A percentile compares a stretch with the other conserved stretches of the same genome.
Evolutionary conservation across 768 basidiomycete species (phyloP).

Genomic region (Nidula microcarpa): DNA sequence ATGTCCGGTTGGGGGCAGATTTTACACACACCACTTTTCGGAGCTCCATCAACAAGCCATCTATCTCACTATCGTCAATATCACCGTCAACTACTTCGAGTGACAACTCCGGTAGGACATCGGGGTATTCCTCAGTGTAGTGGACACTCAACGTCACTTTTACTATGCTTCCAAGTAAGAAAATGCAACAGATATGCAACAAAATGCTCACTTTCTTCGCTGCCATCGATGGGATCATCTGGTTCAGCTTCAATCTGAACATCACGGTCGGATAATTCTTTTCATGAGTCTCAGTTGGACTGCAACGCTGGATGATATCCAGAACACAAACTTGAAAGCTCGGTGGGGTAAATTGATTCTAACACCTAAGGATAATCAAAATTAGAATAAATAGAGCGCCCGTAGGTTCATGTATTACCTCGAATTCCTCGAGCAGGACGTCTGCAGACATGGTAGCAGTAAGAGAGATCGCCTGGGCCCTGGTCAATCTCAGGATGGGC

Average conservation of each 20-base stretch:
- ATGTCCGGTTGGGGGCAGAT: slow-evolving; percentile 1
- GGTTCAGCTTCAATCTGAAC: slow-evolving; percentile 87
- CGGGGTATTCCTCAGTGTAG: slow-evolving; percentile 84
- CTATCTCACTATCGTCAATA: slow-evolving; percentile 54
- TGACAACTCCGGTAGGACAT: slow-evolving; percentile 70
- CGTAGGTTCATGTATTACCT: slow-evolving; percentile 46
- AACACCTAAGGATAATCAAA: slow-evolving; percentile 59
- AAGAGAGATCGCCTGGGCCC: too few species aligned
- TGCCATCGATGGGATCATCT: slow-evolving; percentile 66
- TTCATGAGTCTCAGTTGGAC: slow-evolving; percentile 41
- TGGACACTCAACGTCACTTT: slow-evolving; percentile 66
- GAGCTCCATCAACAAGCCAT: slow-evolving; percentile 53
- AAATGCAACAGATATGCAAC: slow-evolving; percentile 6
- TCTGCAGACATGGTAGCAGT: slow-evolving; percentile 76
- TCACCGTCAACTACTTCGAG: slow-evolving; percentile 60
- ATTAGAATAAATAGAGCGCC: slow-evolving; percentile 2
- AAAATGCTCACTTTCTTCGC: slow-evolving; percentile 47
- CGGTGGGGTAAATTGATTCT: slow-evolving; percentile 94
- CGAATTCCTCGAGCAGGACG: slow-evolving; percentile 82
- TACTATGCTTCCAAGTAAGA: slow-evolving; percentile 42
- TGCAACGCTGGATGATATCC: slow-evolving; percentile 21
- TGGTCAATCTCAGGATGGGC: too few species aligned
- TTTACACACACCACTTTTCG: slow-evolving; percentile 47
- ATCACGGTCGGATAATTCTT: slow-evolving; percentile 84
- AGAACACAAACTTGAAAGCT: slow-evolving; percentile 78